Percentiles rank a stretch among this genome's conserved stretches.
These are phyloP conservation scores for Fusarium liriodendri DNA, from an alignment of 2,329 filamentous ascomycete species.

Conservation along the genomic window DNA sequence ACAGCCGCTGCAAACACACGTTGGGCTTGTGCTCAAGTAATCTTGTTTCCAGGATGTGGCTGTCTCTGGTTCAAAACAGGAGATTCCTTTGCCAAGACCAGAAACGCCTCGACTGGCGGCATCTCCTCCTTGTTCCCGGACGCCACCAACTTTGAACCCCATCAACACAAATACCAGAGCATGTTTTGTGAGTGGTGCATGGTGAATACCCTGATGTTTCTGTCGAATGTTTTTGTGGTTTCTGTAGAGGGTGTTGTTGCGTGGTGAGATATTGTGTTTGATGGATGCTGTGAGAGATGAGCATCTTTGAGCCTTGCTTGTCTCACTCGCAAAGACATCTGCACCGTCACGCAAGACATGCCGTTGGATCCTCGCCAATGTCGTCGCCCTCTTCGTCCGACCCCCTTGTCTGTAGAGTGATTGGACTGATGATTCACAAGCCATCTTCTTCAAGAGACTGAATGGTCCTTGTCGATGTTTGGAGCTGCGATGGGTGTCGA, in stretches of 20 bases:
- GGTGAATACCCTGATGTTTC: not conserved
- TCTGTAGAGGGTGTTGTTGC: not conserved
- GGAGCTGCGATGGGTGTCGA: constrained; percentile 1
- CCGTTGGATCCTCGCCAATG: not conserved
- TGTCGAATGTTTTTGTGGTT: not conserved
- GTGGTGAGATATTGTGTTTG: not conserved
- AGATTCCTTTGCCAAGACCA: not conserved
- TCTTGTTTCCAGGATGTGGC: not conserved
- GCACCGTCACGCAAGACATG: not conserved
- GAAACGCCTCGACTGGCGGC: not conserved
- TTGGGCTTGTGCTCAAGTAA: not conserved
- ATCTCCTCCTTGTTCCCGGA: constrained; percentile 22
- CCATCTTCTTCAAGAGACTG: not conserved
- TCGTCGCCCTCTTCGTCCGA: not conserved
- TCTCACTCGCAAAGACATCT: not conserved
- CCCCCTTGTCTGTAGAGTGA: not conserved
- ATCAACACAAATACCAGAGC: not conserved
- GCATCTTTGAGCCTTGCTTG: not conserved
- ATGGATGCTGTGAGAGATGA: not conserved
- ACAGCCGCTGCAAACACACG: not conserved
- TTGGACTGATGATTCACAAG: not conserved
- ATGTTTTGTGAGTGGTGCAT: not conserved
- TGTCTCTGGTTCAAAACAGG: not conserved
- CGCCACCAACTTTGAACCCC: constrained; percentile 8
- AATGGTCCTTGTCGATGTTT: not conserved